Conservation (phyloP, 2,329 filamentous ascomycete genomes). For the Colletotrichum sojae region DNA sequence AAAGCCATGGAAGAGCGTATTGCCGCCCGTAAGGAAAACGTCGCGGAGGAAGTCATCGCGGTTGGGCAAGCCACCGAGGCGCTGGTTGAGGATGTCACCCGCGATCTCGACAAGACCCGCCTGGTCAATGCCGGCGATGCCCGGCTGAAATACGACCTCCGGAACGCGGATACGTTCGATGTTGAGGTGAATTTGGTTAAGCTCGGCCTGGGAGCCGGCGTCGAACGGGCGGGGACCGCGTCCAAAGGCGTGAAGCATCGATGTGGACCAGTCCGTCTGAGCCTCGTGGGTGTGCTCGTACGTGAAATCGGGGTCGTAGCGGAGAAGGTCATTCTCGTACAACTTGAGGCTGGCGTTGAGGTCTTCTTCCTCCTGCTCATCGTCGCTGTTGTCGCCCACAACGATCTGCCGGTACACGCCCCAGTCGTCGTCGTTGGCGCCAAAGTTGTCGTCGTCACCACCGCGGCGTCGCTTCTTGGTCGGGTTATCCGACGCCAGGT, state of each 20-base stretch:
- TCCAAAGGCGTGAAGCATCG: conserved; percentile 88
- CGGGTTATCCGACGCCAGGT: conserved; percentile 91
- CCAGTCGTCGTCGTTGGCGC: conserved; percentile 98
- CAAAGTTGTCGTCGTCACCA: conserved; percentile 95
- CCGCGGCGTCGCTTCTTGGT: conserved; percentile 87
- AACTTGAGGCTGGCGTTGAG: conserved; percentile 79
- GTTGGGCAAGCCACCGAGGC: conserved; percentile 72
- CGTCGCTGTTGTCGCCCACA: conserved; percentile 84
- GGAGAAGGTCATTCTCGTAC: conserved; percentile 87
- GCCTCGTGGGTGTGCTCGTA: conserved; percentile 94
- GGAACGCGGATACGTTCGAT: conserved; percentile 95
- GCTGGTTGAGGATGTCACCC: conserved; percentile 88
- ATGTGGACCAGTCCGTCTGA: conserved; percentile 95
- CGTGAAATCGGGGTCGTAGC: conserved; percentile 89
- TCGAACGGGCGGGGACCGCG: conserved; percentile 92
- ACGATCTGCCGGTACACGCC: conserved; percentile 95
- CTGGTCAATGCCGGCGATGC: conserved; percentile 93
- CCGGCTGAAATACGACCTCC: conserved; percentile 92
- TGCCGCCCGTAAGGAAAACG: conserved; percentile 95
- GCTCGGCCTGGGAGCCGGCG: conserved; percentile 81
- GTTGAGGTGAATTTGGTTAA: conserved; percentile 93
- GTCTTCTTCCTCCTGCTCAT: conserved; percentile 94
- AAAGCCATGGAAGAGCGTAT: conserved; percentile 88
- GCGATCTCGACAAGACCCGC: conserved; percentile 94
- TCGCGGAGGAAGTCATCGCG: conserved; percentile 83